phyloP scores from a whole-genome alignment of 129 eudicot species.

The Flaveria bidentis region DNA sequence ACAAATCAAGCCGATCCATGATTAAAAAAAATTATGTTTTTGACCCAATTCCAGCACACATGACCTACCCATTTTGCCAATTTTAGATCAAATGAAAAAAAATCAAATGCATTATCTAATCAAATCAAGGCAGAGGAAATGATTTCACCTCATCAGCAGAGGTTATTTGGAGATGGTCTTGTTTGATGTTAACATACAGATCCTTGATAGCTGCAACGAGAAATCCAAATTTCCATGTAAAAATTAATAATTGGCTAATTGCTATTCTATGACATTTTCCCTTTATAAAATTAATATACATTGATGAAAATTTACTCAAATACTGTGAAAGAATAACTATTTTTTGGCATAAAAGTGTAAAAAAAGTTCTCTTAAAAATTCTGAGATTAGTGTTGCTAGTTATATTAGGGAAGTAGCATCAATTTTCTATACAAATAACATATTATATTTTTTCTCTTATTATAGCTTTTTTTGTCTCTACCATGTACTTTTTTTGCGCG shows the following conservation, averaged over 20 bases:
- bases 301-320: neutral
- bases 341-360: neutral
- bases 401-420: too few species aligned
- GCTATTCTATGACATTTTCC: neutral
- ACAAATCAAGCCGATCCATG: neutral
- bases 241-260: neutral
- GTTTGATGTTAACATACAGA: slow-evolving; percentile 54
- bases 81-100: slow-evolving; percentile 9
- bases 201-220: slow-evolving; percentile 68
- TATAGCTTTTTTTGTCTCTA: too few species aligned
- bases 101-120: neutral
- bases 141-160: slow-evolving; percentile 67
- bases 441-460: too few species aligned
- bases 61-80: neutral
- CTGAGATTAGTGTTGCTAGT: too few species aligned
- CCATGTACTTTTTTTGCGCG: too few species aligned
- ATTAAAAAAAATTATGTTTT: neutral
- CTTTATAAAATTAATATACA: neutral
- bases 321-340: neutral
- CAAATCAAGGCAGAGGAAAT: slow-evolving; percentile 16
- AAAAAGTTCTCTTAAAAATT: neutral
- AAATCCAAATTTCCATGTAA: slow-evolving; percentile 12
- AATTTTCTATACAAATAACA: too few species aligned
- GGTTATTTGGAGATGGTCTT: slow-evolving; percentile 58
- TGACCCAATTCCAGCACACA: neutral